Evolutionary conservation across 1,284 basidiomycete genomes (phyloP), one percentile per base, ranked within the genome.

Genomic region (Cryptococcus sp.): DNA sequence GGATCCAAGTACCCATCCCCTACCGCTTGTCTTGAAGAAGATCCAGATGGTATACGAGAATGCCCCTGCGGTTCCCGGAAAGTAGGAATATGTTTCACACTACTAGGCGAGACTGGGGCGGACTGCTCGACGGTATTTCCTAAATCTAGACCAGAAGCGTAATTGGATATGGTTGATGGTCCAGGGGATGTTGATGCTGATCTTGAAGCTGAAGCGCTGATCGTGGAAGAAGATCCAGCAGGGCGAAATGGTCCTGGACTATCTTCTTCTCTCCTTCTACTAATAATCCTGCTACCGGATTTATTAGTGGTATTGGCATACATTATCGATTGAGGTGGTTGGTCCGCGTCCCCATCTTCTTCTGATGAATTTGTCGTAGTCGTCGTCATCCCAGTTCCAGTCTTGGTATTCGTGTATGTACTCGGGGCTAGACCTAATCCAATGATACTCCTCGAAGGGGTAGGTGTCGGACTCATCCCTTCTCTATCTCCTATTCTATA

Each of bases 281-380:
- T 44, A 52, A 55, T 43, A 48, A 53, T 23, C 39, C 50, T 41
- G 37, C 40, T 13, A 24, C 50, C 46, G 13, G 46, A 37, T n/a
- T 44, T 13, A 21, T 7, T 16, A 43, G 61, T 1, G 59, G 59
- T 7, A 46, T 34, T 42, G 55, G 56, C 14, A 45, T 63, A 70
- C 18, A 72, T 54, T 23, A 72, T 46, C 1, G 63, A 66, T 25
- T 50, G 52, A 10, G 67, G 63, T 1, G 70, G 70, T 39, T 39
- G 36, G 14, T 34, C 32, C 14, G 49, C 64, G 10, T 36, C n/a
- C 34, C 37, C 37, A n/a, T 66, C 66, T 22, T 67, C 63, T 7
- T 67, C 65, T n/a, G 55, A 56, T 19, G 57, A 59, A 11, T 45
- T 52, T 19, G 43, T 48, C 21, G 39, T 43, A 22, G 51, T 23